phyloP scores from a whole-genome alignment of 805 yeast genomes.

The Nakazawaea ambrosiae region DNA sequence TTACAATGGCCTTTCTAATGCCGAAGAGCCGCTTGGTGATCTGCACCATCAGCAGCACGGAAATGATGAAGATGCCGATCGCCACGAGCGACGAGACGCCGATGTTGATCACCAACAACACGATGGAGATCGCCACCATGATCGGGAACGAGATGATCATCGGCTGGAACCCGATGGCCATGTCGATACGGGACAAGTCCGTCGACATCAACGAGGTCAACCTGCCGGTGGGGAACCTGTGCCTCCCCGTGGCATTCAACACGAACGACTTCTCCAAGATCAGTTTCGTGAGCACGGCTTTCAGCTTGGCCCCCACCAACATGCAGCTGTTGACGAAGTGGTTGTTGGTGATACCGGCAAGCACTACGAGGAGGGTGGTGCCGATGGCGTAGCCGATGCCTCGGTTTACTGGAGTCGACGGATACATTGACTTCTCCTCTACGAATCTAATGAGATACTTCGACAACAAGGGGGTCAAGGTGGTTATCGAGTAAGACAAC shows the following conservation, averaged over 20 bases:
- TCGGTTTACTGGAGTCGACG: slow-evolving; percentile 22
- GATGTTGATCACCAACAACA: slow-evolving; percentile 26
- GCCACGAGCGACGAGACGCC: slow-evolving; percentile 36
- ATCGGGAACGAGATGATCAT: slow-evolving; percentile 34
- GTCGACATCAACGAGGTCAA: slow-evolving; percentile 35
- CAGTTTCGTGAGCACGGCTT: slow-evolving; percentile 32
- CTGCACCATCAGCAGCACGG: slow-evolving; percentile 27
- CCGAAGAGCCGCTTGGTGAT: slow-evolving; percentile 28
- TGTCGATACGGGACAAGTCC: slow-evolving; percentile 35
- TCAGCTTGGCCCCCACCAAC: slow-evolving; percentile 35
- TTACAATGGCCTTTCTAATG: slow-evolving; percentile 28
- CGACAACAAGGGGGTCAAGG: slow-evolving; percentile 42
- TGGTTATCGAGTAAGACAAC: slow-evolving; percentile 39
- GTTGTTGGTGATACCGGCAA: slow-evolving; percentile 18
- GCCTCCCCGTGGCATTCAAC: slow-evolving; percentile 26
- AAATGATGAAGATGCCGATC: slow-evolving; percentile 31
- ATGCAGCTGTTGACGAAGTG: slow-evolving; percentile 35
- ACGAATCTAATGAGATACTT: slow-evolving; percentile 32
- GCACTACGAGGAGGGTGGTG: slow-evolving; percentile 26
- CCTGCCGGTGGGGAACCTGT: slow-evolving; percentile 30
- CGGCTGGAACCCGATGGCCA: slow-evolving; percentile 37
- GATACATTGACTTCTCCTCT: slow-evolving; percentile 26
- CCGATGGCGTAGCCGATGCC: slow-evolving; percentile 37
- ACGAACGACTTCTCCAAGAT: slow-evolving; percentile 32
- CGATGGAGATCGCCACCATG: slow-evolving; percentile 32